Conservation (phyloP, 495 filamentous ascomycete species). For the Penicillium manginii region DNA sequence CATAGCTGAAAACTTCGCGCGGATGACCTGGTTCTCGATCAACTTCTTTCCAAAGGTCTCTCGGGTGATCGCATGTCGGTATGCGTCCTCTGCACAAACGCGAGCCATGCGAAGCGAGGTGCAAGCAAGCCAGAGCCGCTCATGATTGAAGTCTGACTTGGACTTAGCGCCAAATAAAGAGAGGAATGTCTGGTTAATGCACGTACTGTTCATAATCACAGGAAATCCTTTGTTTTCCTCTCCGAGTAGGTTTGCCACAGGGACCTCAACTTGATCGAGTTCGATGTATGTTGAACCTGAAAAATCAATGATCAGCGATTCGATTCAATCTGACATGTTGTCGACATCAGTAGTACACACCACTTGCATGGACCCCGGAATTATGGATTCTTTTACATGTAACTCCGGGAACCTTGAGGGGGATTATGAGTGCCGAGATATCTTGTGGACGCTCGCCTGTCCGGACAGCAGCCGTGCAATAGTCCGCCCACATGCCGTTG, state of each 20-base stretch:
- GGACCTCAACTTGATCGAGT: conserved; percentile 42
- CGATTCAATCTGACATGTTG: background rate
- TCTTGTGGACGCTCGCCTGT: conserved; percentile 46
- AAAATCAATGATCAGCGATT: background rate
- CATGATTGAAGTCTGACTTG: conserved; percentile 43
- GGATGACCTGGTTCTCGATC: conserved; percentile 43
- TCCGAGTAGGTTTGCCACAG: conserved; percentile 36
- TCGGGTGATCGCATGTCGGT: conserved; percentile 39
- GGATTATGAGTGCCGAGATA: conserved; percentile 50
- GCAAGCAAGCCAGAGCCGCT: conserved; percentile 41
- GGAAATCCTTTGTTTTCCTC: conserved; percentile 46
- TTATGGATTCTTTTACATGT: conserved; percentile 74
- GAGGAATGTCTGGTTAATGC: too few species aligned
- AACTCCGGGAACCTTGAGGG: conserved; percentile 43
- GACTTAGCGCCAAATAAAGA: background rate
- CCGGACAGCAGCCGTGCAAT: conserved; percentile 52
- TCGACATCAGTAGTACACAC: conserved; percentile 15
- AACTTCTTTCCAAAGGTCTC: conserved; percentile 48
- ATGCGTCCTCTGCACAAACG: conserved; percentile 43
- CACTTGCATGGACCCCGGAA: conserved; percentile 53
- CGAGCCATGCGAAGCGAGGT: conserved; percentile 40
- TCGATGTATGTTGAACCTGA: conserved; percentile 41
- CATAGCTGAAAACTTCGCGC: conserved; percentile 42
- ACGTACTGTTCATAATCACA: conserved; percentile 44
- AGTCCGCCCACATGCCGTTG: conserved; percentile 49